phyloP scores from a whole-genome alignment of 192 early-diverging fungal genomes.

The Podochytrium sp. region DNA sequence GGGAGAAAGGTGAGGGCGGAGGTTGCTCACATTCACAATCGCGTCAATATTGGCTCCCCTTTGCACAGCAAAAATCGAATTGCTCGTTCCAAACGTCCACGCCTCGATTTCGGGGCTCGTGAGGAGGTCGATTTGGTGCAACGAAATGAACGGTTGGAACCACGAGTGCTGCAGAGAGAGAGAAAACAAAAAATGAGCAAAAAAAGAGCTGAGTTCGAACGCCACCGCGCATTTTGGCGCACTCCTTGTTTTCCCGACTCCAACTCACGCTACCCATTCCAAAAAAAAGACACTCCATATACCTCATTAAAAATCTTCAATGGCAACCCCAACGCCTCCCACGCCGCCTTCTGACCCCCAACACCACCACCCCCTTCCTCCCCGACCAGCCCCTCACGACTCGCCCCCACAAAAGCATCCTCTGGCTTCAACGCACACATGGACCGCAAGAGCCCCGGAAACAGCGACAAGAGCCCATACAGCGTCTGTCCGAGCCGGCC shows the following conservation, averaged over 20 bases:
- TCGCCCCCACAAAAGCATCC: not conserved
- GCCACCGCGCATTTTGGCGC: too few species aligned
- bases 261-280: too few species aligned
- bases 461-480: constrained; percentile 19
- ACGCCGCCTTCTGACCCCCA: not conserved
- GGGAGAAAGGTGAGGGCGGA: too few species aligned
- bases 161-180: not conserved
- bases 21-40: constrained; percentile 18
- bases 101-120: constrained; percentile 10
- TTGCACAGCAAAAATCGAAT: constrained; percentile 25
- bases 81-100: constrained; percentile 21
- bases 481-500: constrained; percentile 3
- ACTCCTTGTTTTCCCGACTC: too few species aligned
- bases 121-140: constrained; percentile 25
- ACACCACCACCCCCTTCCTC: not conserved
- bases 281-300: not conserved
- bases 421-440: constrained; percentile 8
- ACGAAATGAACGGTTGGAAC: constrained; percentile 23
- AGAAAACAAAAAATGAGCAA: too few species aligned
- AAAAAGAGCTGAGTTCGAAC: too few species aligned
- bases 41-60: constrained; percentile 21
- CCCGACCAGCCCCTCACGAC: too few species aligned
- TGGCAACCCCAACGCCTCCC: constrained; percentile 10
- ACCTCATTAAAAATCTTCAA: constrained; percentile 11
- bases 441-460: constrained; percentile 20